Evolutionary conservation across 2,329 filamentous ascomycete species (phyloP).

Genomic region (Clonostachys sp.): DNA sequence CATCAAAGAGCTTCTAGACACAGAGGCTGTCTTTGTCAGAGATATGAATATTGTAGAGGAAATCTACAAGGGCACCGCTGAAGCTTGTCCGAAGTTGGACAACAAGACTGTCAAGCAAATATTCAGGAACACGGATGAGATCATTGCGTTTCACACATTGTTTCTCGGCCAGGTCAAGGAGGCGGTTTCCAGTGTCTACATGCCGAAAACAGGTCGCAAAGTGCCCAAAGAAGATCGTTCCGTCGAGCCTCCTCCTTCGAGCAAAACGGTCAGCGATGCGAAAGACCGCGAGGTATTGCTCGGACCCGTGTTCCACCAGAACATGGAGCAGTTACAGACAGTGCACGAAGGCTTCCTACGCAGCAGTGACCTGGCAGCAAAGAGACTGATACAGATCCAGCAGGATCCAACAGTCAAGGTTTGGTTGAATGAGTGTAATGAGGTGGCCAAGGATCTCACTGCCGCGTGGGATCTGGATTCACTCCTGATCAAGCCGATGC

Average conservation of each 20-base stretch:
- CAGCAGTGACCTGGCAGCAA: constrained; percentile 58
- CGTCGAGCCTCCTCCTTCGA: constrained; percentile 24
- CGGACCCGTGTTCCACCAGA: constrained; percentile 47
- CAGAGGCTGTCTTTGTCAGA: constrained; percentile 83
- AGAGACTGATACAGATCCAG: constrained; percentile 58
- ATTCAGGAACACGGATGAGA: constrained; percentile 89
- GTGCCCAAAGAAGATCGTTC: constrained; percentile 28
- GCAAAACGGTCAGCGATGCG: constrained; percentile 39
- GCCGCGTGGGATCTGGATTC: constrained; percentile 94
- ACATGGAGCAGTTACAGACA: constrained; percentile 56
- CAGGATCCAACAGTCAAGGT: constrained; percentile 63
- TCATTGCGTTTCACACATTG: constrained; percentile 78
- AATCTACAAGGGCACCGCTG: constrained; percentile 92
- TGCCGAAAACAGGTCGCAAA: constrained; percentile 48
- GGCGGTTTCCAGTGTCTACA: constrained; percentile 74
- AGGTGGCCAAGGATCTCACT: constrained; percentile 87
- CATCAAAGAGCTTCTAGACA: constrained; percentile 89
- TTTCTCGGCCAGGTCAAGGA: constrained; percentile 80
- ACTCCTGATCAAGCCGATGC: constrained; percentile 94
- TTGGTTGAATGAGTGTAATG: constrained; percentile 91
- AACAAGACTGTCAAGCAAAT: constrained; percentile 82
- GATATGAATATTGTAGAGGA: constrained; percentile 98
- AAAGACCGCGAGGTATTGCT: constrained; percentile 48
- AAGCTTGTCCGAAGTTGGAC: constrained; percentile 74
- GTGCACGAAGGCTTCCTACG: constrained; percentile 59